Percentiles rank a stretch among this genome's conserved stretches.
Evolutionary conservation across 352 stramenopile species (phyloP).

Genomic region (Phytopythium ostracodes): DNA sequence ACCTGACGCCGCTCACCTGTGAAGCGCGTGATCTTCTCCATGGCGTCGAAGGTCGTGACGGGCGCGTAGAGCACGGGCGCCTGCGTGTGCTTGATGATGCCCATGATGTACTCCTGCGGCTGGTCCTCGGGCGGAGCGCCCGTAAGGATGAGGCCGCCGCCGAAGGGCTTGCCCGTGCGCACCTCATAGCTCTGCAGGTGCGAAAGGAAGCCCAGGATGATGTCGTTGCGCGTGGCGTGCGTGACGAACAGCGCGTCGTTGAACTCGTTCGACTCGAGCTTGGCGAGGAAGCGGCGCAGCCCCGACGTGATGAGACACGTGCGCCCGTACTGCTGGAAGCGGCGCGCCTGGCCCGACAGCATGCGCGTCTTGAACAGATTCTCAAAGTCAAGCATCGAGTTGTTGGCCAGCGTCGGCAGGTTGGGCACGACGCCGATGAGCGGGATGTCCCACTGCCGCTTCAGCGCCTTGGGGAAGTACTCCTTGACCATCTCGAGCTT

Average conservation of each 20-base stretch:
- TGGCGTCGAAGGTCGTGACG: slow-evolving; percentile 71
- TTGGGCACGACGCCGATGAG: slow-evolving; percentile 86
- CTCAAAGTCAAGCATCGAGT: slow-evolving; percentile 90
- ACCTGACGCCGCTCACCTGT: slow-evolving; percentile 48
- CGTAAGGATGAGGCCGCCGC: slow-evolving; percentile 88
- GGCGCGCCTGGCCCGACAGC: slow-evolving; percentile 41
- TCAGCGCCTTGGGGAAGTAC: slow-evolving; percentile 86
- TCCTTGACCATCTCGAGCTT: slow-evolving; percentile 83
- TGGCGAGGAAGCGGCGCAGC: slow-evolving; percentile 76
- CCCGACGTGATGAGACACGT: slow-evolving; percentile 86
- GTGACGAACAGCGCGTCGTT: slow-evolving; percentile 87
- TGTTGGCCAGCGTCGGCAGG: slow-evolving; percentile 63
- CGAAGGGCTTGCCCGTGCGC: slow-evolving; percentile 58
- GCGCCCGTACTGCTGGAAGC: slow-evolving; percentile 75
- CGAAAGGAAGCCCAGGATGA: slow-evolving; percentile 86
- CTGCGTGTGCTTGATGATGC: slow-evolving; percentile 59
- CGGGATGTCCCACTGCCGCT: slow-evolving; percentile 62
- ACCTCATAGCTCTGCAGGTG: slow-evolving; percentile 76
- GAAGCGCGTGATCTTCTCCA: slow-evolving; percentile 79
- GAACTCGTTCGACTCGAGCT: slow-evolving; percentile 69
- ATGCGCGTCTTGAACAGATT: slow-evolving; percentile 74
- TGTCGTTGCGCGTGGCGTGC: slow-evolving; percentile 87
- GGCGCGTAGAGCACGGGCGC: slow-evolving; percentile 74
- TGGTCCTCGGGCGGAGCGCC: slow-evolving; percentile 70
- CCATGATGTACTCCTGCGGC: slow-evolving; percentile 75